These are phyloP conservation scores for Neofusicoccum sp. DNA, from an alignment of 2,329 filamentous ascomycete species.

Conservation along the genomic window DNA sequence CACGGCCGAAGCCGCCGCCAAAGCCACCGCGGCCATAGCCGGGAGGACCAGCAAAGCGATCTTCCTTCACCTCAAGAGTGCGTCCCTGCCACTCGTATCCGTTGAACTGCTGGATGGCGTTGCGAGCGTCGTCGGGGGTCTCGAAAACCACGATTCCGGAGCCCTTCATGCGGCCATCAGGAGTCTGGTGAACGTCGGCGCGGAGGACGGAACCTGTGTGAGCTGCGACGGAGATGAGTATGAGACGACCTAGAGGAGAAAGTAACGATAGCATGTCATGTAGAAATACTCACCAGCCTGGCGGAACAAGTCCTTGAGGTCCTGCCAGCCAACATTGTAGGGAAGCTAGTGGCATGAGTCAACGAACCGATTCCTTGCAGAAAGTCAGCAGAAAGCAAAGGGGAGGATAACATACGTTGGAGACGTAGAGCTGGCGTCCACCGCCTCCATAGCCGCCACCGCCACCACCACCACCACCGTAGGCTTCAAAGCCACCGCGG, in stretches of 20 bases:
- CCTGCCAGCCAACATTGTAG: constrained; percentile 97
- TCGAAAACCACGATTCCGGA: constrained; percentile 98
- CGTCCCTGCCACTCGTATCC: constrained; percentile 98
- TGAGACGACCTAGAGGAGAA: background rate
- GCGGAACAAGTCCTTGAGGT: constrained; percentile 97
- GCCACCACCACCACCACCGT: constrained; percentile 47
- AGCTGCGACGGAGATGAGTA: constrained; percentile 9
- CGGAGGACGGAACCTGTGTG: constrained; percentile 65
- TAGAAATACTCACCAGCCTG: constrained; percentile 74
- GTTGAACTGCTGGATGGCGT: constrained; percentile 96
- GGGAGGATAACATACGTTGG: constrained; percentile 78
- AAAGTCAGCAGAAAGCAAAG: constrained; percentile 17
- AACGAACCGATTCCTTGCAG: constrained; percentile 17
- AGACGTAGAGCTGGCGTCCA: constrained; percentile 91
- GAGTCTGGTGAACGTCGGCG: constrained; percentile 89
- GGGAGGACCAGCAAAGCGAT: constrained; percentile 74
- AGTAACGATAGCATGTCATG: constrained; percentile 2
- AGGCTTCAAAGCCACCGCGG: constrained; percentile 40
- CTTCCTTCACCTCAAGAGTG: constrained; percentile 88
- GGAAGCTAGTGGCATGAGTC: constrained; percentile 65
- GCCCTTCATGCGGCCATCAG: constrained; percentile 90
- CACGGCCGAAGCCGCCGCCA: constrained; percentile 55
- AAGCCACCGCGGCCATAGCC: constrained; percentile 41
- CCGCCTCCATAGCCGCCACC: constrained; percentile 56
- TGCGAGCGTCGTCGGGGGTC: constrained; percentile 88